Conservation (phyloP, 2,329 filamentous ascomycete species). For the Trichoderma sp. region DNA sequence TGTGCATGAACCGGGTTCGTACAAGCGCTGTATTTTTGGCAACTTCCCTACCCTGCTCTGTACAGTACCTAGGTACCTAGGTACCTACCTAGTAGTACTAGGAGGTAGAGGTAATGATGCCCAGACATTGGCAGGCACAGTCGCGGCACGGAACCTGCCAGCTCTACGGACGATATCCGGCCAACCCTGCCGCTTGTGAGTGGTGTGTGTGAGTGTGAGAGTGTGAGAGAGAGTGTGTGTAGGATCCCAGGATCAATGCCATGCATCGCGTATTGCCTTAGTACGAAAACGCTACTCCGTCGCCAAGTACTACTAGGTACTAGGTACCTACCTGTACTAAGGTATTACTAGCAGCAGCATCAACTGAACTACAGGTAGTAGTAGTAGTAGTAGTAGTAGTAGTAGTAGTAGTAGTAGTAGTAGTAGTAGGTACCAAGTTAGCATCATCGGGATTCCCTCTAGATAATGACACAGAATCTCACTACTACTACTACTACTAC, state of each 20-base stretch:
- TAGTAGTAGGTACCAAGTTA: too few relatives aligned
- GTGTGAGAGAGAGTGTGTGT: too few relatives aligned
- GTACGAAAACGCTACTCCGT: neutral
- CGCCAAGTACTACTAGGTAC: neutral
- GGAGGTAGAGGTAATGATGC: too few relatives aligned
- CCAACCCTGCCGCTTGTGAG: neutral
- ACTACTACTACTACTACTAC: neutral
- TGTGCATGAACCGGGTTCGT: neutral
- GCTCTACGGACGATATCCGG: conserved; percentile 3
- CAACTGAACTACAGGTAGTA: too few relatives aligned
- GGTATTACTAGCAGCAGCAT: too few relatives aligned
- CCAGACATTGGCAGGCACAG: neutral
- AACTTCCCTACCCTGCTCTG: neutral
- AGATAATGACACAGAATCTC: neutral
- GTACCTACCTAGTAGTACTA: neutral
- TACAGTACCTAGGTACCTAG: neutral
- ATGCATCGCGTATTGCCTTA: neutral
- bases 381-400: too few relatives aligned
- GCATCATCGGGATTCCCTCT: neutral
- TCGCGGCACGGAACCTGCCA: neutral
- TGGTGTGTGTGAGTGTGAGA: too few relatives aligned
- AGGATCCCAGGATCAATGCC: neutral
- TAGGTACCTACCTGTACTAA: neutral
- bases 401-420: too few relatives aligned
- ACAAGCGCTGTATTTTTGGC: neutral